phyloP scores from a whole-genome alignment of 179 eudicot species.

The Pouteria campechiana region DNA sequence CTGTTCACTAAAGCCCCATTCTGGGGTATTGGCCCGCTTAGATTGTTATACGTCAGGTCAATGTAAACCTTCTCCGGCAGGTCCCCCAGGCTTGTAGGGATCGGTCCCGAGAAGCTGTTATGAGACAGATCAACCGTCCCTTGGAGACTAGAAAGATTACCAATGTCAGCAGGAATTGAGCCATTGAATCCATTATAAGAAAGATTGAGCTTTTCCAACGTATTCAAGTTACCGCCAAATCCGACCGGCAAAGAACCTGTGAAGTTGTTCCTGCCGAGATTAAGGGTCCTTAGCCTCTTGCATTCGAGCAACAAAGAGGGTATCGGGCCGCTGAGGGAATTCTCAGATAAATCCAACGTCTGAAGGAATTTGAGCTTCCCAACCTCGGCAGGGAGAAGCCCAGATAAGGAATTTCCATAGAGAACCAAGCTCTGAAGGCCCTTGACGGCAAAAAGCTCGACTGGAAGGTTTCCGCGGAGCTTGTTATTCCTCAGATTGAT shows the following conservation, averaged over 20 bases:
- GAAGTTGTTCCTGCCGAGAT: slow-evolving; percentile 56
- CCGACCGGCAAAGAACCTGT: slow-evolving; percentile 70
- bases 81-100: slow-evolving; percentile 82
- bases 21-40: slow-evolving; percentile 90
- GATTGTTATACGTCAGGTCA: slow-evolving; percentile 75
- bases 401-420: slow-evolving; percentile 70
- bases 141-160: slow-evolving; percentile 66
- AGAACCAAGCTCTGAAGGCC: slow-evolving; percentile 88
- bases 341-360: slow-evolving; percentile 63
- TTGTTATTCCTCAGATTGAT: slow-evolving; percentile 63
- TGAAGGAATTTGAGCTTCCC: slow-evolving; percentile 65
- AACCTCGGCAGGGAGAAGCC: slow-evolving; percentile 60
- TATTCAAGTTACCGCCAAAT: slow-evolving; percentile 49
- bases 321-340: slow-evolving; percentile 73
- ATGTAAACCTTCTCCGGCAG: slow-evolving; percentile 95
- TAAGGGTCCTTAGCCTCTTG: slow-evolving; percentile 57
- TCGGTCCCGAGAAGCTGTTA: slow-evolving; percentile 72
- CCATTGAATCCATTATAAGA: slow-evolving; percentile 59
- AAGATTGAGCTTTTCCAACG: slow-evolving; percentile 60
- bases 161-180: slow-evolving; percentile 59
- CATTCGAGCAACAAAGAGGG: slow-evolving; percentile 57
- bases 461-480: slow-evolving; percentile 51
- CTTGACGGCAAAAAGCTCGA: slow-evolving; percentile 45
- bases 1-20: slow-evolving; percentile 84
- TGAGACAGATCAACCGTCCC: slow-evolving; percentile 92